phyloP scores from a whole-genome alignment of 2,329 filamentous ascomycete species.

The Macrophomina tecta region DNA sequence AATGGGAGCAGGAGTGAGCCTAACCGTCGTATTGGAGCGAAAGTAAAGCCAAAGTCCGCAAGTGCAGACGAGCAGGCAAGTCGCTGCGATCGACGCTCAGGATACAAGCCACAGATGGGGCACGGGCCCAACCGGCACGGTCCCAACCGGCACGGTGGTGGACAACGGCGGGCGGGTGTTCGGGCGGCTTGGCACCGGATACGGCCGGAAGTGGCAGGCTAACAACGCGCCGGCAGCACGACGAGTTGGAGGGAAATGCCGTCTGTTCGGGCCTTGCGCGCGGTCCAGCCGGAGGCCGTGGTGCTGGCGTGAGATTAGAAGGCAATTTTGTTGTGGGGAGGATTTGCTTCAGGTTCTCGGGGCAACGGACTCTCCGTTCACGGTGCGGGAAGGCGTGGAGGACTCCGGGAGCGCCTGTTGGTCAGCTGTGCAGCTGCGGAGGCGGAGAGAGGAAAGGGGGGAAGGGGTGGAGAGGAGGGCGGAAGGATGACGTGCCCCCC shows the following conservation, averaged over 20 bases:
- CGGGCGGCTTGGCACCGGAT: neutral
- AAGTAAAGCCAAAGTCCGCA: neutral
- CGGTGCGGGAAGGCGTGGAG: neutral
- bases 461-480: constrained; percentile 10
- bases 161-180: neutral
- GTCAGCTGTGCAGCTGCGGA: neutral
- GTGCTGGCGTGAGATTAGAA: too few relatives aligned
- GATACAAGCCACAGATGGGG: neutral
- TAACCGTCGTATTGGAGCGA: neutral
- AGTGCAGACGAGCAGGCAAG: neutral
- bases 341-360: neutral
- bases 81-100: neutral
- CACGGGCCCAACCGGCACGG: neutral
- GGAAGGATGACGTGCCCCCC: neutral
- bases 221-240: neutral
- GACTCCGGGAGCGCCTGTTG: neutral
- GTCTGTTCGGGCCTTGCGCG: neutral
- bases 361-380: neutral
- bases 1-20: neutral
- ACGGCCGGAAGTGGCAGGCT: neutral
- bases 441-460: neutral
- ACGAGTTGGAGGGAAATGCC: neutral
- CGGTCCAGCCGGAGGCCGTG: neutral
- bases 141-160: neutral
- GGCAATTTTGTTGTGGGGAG: too few relatives aligned